phyloP scores from a whole-genome alignment of 2,329 filamentous ascomycete species.

The Epichloe gansuensis region DNA sequence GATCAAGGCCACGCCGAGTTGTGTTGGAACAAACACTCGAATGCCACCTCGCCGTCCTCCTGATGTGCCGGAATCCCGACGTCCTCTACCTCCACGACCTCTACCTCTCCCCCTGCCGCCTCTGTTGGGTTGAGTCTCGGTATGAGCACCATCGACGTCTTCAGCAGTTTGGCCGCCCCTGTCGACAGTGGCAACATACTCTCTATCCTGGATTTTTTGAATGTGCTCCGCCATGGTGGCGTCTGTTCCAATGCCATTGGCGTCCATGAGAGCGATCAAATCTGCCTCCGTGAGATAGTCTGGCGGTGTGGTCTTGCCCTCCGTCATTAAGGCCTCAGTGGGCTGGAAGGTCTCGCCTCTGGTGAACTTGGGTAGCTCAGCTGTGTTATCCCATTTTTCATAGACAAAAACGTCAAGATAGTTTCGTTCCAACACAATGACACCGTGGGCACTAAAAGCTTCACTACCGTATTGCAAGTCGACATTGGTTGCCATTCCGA shows the following conservation, averaged over 20 bases:
- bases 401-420: conserved; percentile 94
- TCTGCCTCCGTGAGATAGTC: conserved; percentile 89
- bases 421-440: conserved; percentile 77
- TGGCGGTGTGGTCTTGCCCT: conserved; percentile 80
- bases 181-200: conserved; percentile 63
- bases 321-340: conserved; percentile 74
- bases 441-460: conserved; percentile 65
- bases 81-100: conserved; percentile 25
- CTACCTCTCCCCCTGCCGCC: conserved; percentile 38
- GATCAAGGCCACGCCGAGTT: conserved; percentile 80
- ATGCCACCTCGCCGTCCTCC: conserved; percentile 37
- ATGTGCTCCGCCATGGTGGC: conserved; percentile 99
- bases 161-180: conserved; percentile 26
- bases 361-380: conserved; percentile 66
- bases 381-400: conserved; percentile 87
- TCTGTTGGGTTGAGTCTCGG: conserved; percentile 12
- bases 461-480: conserved; percentile 78
- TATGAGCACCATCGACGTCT: conserved; percentile 24
- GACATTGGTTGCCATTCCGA: conserved; percentile 73
- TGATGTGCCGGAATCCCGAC: conserved; percentile 29
- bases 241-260: conserved; percentile 95
- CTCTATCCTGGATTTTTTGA: conserved; percentile 78
- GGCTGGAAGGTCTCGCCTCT: conserved; percentile 76
- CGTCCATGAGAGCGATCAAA: conserved; percentile 92
- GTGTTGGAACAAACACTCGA: conserved; percentile 85